phyloP scores from a whole-genome alignment of 192 early-diverging fungal genomes.

The Coemansia sp. region DNA sequence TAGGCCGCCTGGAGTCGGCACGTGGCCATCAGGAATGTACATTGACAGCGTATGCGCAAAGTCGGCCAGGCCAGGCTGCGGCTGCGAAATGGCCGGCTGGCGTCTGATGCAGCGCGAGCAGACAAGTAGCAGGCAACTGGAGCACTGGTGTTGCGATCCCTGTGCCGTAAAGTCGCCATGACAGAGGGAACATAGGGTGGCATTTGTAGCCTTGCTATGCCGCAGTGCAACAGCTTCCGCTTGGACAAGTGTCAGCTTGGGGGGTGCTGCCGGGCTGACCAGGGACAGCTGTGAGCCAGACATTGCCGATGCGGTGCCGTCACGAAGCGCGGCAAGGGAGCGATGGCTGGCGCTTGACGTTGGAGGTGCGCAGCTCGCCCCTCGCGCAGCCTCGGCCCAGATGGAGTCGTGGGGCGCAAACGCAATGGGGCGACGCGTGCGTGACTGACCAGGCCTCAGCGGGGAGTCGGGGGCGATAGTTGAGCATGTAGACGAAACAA shows the following conservation, averaged over 20 bases:
- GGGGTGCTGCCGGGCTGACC: constrained; percentile 32
- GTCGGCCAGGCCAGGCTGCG: not conserved
- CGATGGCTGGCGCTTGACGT: constrained; percentile 10
- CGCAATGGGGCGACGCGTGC: constrained; percentile 8
- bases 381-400: not conserved
- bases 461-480: constrained; percentile 31
- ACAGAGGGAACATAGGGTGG: constrained; percentile 42
- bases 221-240: constrained; percentile 31
- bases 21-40: constrained; percentile 32
- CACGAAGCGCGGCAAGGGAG: constrained; percentile 28
- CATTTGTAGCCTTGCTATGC: not conserved
- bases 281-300: constrained; percentile 17
- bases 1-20: constrained; percentile 9
- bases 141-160: constrained; percentile 37
- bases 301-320: constrained; percentile 1
- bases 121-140: constrained; percentile 34
- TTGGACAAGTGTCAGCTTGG: constrained; percentile 32
- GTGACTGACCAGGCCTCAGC: not conserved
- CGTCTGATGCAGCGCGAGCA: constrained; percentile 29
- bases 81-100: not conserved
- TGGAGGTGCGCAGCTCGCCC: not conserved
- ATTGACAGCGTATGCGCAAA: constrained; percentile 32
- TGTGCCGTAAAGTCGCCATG: constrained; percentile 30
- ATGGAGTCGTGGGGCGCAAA: constrained; percentile 4
- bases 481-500: constrained; percentile 44